Base-by-base conservation (phyloP, 2,329 filamentous ascomycete genomes). In the Pestalotiopsis sp. region DNA sequence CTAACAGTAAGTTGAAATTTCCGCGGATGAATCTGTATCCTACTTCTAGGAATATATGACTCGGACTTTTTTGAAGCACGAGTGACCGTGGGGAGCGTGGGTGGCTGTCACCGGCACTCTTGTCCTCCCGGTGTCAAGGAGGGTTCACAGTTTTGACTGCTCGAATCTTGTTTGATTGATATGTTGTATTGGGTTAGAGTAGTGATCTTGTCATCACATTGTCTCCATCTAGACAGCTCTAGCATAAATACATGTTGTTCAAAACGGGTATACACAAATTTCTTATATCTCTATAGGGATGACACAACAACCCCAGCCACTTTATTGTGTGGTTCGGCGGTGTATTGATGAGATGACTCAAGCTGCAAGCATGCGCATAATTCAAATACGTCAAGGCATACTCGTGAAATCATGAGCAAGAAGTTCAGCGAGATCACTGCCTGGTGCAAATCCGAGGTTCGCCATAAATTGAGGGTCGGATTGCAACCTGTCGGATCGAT, bases 401-500 rank as follows among this genome's bases (percentile, higher is more conserved):
- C 69, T 73, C 69, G 69, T 73, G 56, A 73, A 75, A 36, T 75
- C 73, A 58, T 74, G 71, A 6, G 72, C 71, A 41, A 72, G 71
- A 4, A 75, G 70, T 57, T 89, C 87, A 0, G 84, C 83, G 64
- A 91, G 80, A 68, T 89, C 88, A 41, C 87, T 85, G 31, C 89
- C 89, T 0, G 89, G 89, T 1, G 86, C 88, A 75, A 91, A 90
- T 0, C 90, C 90, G 23, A 92, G 80, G 72, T 91, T 91, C 59
- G 88, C 84, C 89, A 91, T 90, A 73, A 91, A 91, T 70, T 90
- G 87, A 2, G 87, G 83, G 71, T 90, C 88, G 13, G 84, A 83
- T 31, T 87, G 86, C 59, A 87, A 78, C 45, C 81, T 79, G 66
- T 86, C 84, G 0, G 80, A 79, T 71, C 81, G 83, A 69, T 86